A percentile compares a stretch with the other conserved stretches of the same genome.
These are phyloP conservation scores for Arachis stenosperma DNA, from an alignment of 306 rosid genomes.

Conservation along the genomic window DNA sequence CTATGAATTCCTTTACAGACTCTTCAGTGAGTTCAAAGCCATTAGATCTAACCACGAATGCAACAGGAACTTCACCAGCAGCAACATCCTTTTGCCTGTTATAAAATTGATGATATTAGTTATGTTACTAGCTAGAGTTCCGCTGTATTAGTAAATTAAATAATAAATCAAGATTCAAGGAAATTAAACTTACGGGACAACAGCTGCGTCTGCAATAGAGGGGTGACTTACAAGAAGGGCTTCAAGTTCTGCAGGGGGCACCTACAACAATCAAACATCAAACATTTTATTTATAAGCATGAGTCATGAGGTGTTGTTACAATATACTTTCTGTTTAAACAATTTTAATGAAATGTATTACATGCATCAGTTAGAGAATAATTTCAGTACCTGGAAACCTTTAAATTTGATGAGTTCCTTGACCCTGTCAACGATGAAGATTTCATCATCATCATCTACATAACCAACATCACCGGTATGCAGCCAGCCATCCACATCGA, in stretches of 20 bases:
- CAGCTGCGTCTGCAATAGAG: slow-evolving; percentile 87
- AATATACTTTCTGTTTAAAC: neutral
- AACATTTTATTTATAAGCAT: too few species aligned
- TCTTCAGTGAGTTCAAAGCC: slow-evolving; percentile 67
- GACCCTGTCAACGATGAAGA: slow-evolving; percentile 84
- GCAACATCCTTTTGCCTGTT: slow-evolving; percentile 74
- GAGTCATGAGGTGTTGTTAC: neutral
- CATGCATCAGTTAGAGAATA: neutral
- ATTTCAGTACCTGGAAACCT: slow-evolving; percentile 76
- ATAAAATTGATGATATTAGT: neutral
- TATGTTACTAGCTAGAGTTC: neutral
- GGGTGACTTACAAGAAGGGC: slow-evolving; percentile 78
- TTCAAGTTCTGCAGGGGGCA: slow-evolving; percentile 95
- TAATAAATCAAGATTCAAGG: neutral
- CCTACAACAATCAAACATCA: slow-evolving; percentile 46
- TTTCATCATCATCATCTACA: slow-evolving; percentile 73
- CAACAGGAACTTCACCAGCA: slow-evolving; percentile 96
- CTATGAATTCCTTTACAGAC: slow-evolving; percentile 64
- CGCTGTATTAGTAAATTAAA: neutral
- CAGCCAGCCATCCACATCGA: slow-evolving; percentile 84
- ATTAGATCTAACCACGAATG: slow-evolving; percentile 73
- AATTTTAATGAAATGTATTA: slow-evolving; percentile 4
- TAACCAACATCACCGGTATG: slow-evolving; percentile 92
- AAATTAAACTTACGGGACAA: slow-evolving; percentile 76
- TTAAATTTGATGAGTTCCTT: slow-evolving; percentile 92